Conservation (phyloP, 805 yeast genomes). For the Starmerella davenportii region DNA sequence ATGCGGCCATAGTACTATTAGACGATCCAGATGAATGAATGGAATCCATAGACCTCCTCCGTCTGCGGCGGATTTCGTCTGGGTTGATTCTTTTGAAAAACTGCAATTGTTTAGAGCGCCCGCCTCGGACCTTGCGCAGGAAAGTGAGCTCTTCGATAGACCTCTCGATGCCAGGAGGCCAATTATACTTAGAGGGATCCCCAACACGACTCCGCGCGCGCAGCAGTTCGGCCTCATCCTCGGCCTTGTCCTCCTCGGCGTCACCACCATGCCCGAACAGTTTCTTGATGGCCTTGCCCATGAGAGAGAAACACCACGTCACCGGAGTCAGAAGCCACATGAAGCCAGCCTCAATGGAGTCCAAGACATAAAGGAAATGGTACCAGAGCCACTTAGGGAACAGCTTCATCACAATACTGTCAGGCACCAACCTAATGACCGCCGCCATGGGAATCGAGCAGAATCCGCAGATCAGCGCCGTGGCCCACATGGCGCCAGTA, state of each 20-base stretch:
- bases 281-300: slow-evolving; percentile 5
- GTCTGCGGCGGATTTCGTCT: slow-evolving; percentile 1
- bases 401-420: slow-evolving; percentile 43
- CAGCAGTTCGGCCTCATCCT: slow-evolving; percentile 12
- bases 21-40: slow-evolving; percentile 9
- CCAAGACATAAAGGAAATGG: slow-evolving; percentile 16
- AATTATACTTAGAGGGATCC: slow-evolving; percentile 16
- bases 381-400: slow-evolving; percentile 47
- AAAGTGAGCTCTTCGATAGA: slow-evolving; percentile 24
- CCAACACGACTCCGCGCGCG: background rate
- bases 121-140: slow-evolving; percentile 25
- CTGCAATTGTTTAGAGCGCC: slow-evolving; percentile 21
- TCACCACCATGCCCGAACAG: slow-evolving; percentile 13
- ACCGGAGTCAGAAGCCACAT: slow-evolving; percentile 16
- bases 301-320: slow-evolving; percentile 8
- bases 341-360: slow-evolving; percentile 15
- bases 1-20: slow-evolving; percentile 13
- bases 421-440: slow-evolving; percentile 65
- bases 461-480: slow-evolving; percentile 66
- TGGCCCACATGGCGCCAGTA: slow-evolving; percentile 77
- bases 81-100: slow-evolving; percentile 1
- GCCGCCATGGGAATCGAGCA: slow-evolving; percentile 66
- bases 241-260: slow-evolving; percentile 9
- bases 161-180: slow-evolving; percentile 27
- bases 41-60: slow-evolving; percentile 7